phyloP scores from a whole-genome alignment of 805 yeast genomes.

The Candida pini region DNA sequence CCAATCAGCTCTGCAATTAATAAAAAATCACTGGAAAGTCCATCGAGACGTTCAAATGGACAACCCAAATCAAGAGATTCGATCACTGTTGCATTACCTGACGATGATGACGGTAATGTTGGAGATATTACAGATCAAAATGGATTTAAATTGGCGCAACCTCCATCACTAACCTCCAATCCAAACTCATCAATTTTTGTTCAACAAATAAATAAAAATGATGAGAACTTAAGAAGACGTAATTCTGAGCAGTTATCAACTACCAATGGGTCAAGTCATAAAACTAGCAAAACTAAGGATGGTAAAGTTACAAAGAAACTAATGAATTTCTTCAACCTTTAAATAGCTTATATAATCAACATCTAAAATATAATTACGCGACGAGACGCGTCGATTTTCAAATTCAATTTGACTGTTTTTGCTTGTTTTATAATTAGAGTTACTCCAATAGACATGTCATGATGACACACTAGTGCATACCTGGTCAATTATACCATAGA shows the following conservation, averaged over 20 bases:
- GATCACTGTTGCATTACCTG: slow-evolving; percentile 7
- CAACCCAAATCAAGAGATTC: too few species aligned
- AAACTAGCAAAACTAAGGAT: neutral
- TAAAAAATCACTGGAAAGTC: neutral
- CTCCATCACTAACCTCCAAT: slow-evolving; percentile 4
- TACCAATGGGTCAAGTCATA: neutral
- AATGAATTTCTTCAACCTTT: slow-evolving; percentile 25
- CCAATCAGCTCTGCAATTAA: neutral
- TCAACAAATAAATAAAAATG: neutral
- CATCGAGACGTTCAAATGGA: too few species aligned
- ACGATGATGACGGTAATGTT: neutral
- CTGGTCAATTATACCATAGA: too few species aligned
- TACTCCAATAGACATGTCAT: too few species aligned
- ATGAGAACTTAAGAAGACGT: slow-evolving; percentile 2
- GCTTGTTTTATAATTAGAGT: too few species aligned
- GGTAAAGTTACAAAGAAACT: slow-evolving; percentile 16
- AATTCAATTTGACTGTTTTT: too few species aligned
- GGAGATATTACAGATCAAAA: too few species aligned
- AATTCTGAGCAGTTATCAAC: neutral
- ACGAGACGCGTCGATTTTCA: too few species aligned
- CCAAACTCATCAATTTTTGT: slow-evolving; percentile 5
- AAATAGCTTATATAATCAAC: too few species aligned
- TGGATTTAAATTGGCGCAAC: neutral
- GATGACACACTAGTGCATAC: too few species aligned
- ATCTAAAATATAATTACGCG: too few species aligned